Base-by-base conservation (phyloP, 257 asterid genomes). In the Nicotiana undulata region DNA sequence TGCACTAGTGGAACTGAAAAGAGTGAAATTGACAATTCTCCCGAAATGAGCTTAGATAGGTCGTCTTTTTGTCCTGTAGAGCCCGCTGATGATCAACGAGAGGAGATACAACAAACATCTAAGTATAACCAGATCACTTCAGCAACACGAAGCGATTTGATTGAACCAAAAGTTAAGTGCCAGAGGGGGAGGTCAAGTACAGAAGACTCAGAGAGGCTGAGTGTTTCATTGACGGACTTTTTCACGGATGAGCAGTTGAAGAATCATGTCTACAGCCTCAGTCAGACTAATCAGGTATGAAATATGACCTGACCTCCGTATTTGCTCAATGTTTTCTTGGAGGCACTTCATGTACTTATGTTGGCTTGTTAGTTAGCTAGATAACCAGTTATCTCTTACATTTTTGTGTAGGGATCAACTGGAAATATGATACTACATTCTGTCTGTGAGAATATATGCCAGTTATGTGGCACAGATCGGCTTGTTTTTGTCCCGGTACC, bases 191-290 rank as follows among this genome's bases (percentile, higher is more conserved):
- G 65, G 67, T 80, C 65, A 40, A 40, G 46, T 40, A 40, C 46
- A 63, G 86, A 86, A 44, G 87, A 84, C 67, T 51, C 81, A 53
- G 84, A 84, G 82, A 86, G 75, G 60, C 72, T 84, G 20, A 86
- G 90, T 58, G 91, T 91, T 81, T 88, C 98, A 55, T 82, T 90
- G 83, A 81, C 79, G 55, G 98, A 93, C 88, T 88, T 84, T 80
- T 91, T 93, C 89, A 81, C 87, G 37, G 85, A 89, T 4, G 86
- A 89, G 81, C 92, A 92, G 87, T 87, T 93, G 53, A 87, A 84
- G 81, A 86, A 81, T 74, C 97, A 93, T 80, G 82, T 92, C 81
- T 13, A 28, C 68, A 91, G 93, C 85, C 91, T 92, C 87, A 82
- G 83, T 37, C 86, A 67, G 52, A 72, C 76, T 32, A 65, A 68